These are phyloP conservation scores for Mycocentrospora acerina DNA, from an alignment of 2,329 filamentous ascomycete genomes.

Conservation along the genomic window DNA sequence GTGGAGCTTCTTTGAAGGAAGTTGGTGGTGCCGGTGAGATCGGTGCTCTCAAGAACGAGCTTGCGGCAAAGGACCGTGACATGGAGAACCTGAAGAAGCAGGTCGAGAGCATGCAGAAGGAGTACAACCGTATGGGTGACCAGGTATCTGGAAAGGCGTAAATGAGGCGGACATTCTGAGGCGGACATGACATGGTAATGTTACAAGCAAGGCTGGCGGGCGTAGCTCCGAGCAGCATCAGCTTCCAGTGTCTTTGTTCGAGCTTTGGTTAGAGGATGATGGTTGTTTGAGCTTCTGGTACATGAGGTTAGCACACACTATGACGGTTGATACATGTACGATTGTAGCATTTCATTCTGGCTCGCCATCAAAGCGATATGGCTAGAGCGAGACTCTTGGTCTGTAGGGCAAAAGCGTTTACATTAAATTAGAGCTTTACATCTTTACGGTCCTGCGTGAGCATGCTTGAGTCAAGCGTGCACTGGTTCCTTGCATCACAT, in stretches of 20 bases:
- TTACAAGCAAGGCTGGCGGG: constrained; percentile 13
- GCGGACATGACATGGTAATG: constrained; percentile 11
- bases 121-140: constrained; percentile 85
- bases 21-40: constrained; percentile 78
- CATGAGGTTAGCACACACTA: background rate
- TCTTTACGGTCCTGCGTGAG: too few relatives aligned
- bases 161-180: constrained; percentile 5
- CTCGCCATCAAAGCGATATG: too few relatives aligned
- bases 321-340: constrained; percentile 1
- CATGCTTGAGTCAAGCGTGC: too few relatives aligned
- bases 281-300: constrained; percentile 1
- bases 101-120: constrained; percentile 75
- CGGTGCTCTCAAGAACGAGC: constrained; percentile 63
- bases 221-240: constrained; percentile 8
- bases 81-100: constrained; percentile 92
- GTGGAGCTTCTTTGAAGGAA: constrained; percentile 68
- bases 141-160: constrained; percentile 67
- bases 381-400: too few relatives aligned
- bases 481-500: too few relatives aligned
- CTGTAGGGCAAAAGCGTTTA: too few relatives aligned
- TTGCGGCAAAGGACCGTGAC: constrained; percentile 76
- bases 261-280: constrained; percentile 1
- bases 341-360: constrained; percentile 3
- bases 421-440: too few relatives aligned
- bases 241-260: constrained; percentile 9